Conservation (phyloP, 768 basidiomycete species). For the Lenzites betulinus region DNA sequence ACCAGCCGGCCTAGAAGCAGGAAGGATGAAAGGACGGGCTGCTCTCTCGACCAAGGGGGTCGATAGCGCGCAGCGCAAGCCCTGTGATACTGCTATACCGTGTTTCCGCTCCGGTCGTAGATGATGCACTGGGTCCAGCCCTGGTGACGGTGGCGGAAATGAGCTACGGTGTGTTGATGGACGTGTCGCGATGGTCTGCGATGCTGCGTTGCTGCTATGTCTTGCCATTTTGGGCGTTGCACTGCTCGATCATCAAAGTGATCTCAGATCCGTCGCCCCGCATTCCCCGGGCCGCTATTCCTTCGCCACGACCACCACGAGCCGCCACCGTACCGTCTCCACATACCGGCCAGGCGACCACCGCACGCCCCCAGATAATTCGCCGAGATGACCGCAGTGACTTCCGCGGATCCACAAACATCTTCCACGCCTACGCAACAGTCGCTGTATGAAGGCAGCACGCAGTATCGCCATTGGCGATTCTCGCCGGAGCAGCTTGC, state of each 20-base stretch:
- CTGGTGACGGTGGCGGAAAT: background rate
- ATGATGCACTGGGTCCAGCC: background rate
- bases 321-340: too few species aligned
- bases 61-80: conserved; percentile 10
- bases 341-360: background rate
- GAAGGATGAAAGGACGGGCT: conserved; percentile 1
- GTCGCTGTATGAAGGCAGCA: conserved; percentile 74
- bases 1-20: conserved; percentile 16
- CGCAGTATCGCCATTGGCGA: conserved; percentile 87
- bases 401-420: background rate
- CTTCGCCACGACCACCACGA: conserved; percentile 6
- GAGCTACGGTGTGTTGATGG: background rate
- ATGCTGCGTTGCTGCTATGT: conserved; percentile 1
- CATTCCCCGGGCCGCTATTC: background rate
- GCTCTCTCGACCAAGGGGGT: conserved; percentile 6
- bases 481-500: conserved; percentile 72
- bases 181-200: background rate
- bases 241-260: conserved; percentile 1
- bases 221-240: background rate
- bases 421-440: conserved; percentile 9
- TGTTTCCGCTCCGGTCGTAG: background rate
- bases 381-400: conserved; percentile 5
- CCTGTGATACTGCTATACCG: background rate
- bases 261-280: conserved; percentile 10
- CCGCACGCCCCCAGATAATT: too few species aligned